Evolutionary conservation across 2,329 filamentous ascomycete genomes (phyloP).

Genomic region (Pseudogymnoascus sp.): DNA sequence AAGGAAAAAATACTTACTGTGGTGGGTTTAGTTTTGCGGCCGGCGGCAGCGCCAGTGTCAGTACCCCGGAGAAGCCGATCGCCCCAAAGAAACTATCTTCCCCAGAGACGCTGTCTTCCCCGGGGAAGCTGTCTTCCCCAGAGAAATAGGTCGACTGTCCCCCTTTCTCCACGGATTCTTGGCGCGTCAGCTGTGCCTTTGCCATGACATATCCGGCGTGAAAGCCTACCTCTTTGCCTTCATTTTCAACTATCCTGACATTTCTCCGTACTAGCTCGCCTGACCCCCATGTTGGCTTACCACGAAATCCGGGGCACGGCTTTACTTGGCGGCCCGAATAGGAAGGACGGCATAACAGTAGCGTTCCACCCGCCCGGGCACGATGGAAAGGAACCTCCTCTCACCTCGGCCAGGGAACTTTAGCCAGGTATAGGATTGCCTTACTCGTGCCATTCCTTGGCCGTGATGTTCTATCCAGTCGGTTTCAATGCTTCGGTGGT

Average conservation of each 20-base stretch:
- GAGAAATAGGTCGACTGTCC: background rate
- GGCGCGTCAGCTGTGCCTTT: background rate
- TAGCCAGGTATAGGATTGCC: background rate
- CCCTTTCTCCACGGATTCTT: background rate
- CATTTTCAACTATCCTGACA: background rate
- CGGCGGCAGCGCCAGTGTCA: background rate
- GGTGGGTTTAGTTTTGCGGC: background rate
- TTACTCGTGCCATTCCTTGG: background rate
- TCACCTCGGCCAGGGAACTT: background rate
- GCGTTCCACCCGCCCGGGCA: slow-evolving; percentile 9
- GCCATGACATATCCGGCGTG: background rate
- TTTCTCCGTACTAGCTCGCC: background rate
- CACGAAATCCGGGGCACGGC: slow-evolving; percentile 7
- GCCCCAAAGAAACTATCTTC: background rate
- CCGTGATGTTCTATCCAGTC: slow-evolving; percentile 3
- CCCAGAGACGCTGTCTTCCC: background rate
- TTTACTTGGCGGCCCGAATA: background rate
- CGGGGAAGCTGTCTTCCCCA: background rate
- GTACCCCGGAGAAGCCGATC: background rate
- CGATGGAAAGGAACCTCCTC: background rate
- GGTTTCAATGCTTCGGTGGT: background rate
- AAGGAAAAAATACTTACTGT: slow-evolving; percentile 1
- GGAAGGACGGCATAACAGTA: background rate
- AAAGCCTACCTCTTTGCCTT: background rate
- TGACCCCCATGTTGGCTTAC: background rate